Evolutionary conservation across 2,329 filamentous ascomycete genomes (phyloP).

Genomic region (Nectriaceae sp.): DNA sequence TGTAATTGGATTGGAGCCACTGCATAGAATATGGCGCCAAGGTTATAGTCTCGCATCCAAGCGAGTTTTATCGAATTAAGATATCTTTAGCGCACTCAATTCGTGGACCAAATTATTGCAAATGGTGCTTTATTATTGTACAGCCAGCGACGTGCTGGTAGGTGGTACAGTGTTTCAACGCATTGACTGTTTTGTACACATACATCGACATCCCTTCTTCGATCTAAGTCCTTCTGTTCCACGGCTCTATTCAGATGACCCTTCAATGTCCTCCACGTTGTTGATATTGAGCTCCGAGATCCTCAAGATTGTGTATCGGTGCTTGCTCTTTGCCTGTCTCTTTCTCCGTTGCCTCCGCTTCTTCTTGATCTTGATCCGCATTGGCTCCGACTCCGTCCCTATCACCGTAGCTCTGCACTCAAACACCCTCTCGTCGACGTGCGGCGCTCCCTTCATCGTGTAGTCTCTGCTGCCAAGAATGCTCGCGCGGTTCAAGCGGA

Average conservation of each 20-base stretch:
- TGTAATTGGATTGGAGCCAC: constrained; percentile 16
- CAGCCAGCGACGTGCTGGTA: constrained; percentile 30
- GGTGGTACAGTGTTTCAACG: constrained; percentile 26
- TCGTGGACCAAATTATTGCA: constrained; percentile 9
- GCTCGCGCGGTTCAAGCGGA: constrained; percentile 84
- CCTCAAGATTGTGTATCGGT: constrained; percentile 81
- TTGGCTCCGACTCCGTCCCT: constrained; percentile 78
- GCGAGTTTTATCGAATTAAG: constrained; percentile 25
- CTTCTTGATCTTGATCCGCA: constrained; percentile 78
- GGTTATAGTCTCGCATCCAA: constrained; percentile 10
- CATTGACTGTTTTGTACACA: constrained; percentile 27
- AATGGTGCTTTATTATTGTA: constrained; percentile 29
- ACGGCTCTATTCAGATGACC: constrained; percentile 10
- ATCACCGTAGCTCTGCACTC: constrained; percentile 84
- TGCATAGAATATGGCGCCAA: constrained; percentile 23
- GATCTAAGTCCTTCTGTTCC: constrained; percentile 10
- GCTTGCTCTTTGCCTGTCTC: constrained; percentile 84
- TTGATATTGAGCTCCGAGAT: constrained; percentile 79
- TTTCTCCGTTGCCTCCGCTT: constrained; percentile 75
- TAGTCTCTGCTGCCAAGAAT: constrained; percentile 85
- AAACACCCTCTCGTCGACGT: constrained; percentile 80
- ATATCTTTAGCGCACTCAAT: constrained; percentile 18
- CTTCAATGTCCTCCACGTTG: constrained; percentile 42
- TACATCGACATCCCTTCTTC: constrained; percentile 15
- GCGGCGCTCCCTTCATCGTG: constrained; percentile 81